Base-by-base conservation (phyloP, 768 basidiomycete genomes). In the Psilocybe tampanensis region DNA sequence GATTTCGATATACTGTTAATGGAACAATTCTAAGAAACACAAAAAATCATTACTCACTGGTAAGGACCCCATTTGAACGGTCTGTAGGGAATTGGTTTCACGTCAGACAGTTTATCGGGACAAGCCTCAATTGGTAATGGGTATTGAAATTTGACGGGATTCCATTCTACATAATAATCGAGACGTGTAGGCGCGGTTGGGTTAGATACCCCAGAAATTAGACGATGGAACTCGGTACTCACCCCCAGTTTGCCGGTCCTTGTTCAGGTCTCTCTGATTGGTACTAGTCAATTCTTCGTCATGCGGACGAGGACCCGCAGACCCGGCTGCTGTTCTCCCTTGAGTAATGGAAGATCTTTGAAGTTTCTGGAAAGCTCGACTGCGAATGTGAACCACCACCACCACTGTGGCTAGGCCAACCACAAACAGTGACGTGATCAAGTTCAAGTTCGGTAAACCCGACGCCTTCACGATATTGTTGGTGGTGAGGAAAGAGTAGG, bases 31-130 rank as follows among this genome's bases (percentile, higher is more conserved):
- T 18, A 18, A 15, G 18, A 45, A 21, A 2, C 18, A 19, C 19
- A 56, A 2, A n/a, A n/a, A n/a, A n/a, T n/a, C 41, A 60, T 6
- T 34, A 75, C 85, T 61, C 55, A 88, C 86, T 86, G 81, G 65
- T 86, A 87, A 55, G 78, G 71, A 6, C 86, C 86, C 75, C 79
- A 80, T 48, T 79, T 77, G 67, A 86, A 89, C 12, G 88, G 86
- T 17, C 86, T 74, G 63, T 90, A 89, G 15, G 86, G 82, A 6
- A 87, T 77, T 8, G 85, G 85, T 60, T 79, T 76, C 24, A 82
- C 71, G 21, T 82, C 73, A 19, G 66, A 68, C 54, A 84, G 70
- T 32, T 75, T 68, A 17, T 74, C 63, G 6, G 65, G 53, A 58
- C 74, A 74, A 3, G 83, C 72, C 8, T 74, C 71, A 29, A 88